Percentiles rank a stretch among this genome's conserved stretches.
These are phyloP conservation scores for Globisporangium perplexum DNA, from an alignment of 352 stramenopile species.

Conservation along the genomic window DNA sequence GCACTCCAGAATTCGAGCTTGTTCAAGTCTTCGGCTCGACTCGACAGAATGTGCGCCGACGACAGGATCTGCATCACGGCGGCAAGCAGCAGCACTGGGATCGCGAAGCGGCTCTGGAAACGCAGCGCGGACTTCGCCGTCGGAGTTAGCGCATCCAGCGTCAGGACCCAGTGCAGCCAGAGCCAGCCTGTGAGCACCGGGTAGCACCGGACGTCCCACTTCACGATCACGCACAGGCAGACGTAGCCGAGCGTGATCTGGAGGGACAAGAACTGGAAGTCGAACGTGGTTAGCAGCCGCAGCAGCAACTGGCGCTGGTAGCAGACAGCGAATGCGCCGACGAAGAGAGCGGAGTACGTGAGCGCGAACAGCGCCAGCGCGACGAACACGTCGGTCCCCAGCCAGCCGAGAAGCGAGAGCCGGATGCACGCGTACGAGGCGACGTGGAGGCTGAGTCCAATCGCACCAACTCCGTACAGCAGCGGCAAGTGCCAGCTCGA, in stretches of 20 bases:
- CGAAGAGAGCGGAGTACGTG: constrained; percentile 11
- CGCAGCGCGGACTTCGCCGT: neutral
- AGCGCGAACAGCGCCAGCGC: constrained; percentile 2
- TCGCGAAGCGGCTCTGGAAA: neutral
- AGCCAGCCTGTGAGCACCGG: constrained; percentile 9
- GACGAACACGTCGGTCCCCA: neutral
- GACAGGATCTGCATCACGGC: neutral
- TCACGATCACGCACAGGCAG: constrained; percentile 16
- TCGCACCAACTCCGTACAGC: no score
- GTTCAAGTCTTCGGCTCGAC: neutral
- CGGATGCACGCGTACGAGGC: neutral
- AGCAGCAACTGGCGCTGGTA: constrained; percentile 5
- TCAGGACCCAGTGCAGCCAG: constrained; percentile 19
- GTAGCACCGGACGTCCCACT: constrained; percentile 11
- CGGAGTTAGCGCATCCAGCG: constrained; percentile 19
- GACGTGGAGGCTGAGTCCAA: no score
- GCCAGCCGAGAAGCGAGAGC: neutral
- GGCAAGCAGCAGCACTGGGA: constrained; percentile 3
- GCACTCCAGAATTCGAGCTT: constrained; percentile 1
- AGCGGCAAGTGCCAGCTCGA: no score
- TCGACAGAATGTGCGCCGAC: no score
- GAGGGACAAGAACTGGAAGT: constrained; percentile 27
- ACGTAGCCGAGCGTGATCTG: constrained; percentile 17
- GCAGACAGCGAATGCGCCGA: neutral
- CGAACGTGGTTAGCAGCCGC: constrained; percentile 16